Evolutionary conservation across 768 basidiomycete species (phyloP), one percentile per base, ranked within the genome.

Genomic region (Kwoniella newhampshirensis): DNA sequence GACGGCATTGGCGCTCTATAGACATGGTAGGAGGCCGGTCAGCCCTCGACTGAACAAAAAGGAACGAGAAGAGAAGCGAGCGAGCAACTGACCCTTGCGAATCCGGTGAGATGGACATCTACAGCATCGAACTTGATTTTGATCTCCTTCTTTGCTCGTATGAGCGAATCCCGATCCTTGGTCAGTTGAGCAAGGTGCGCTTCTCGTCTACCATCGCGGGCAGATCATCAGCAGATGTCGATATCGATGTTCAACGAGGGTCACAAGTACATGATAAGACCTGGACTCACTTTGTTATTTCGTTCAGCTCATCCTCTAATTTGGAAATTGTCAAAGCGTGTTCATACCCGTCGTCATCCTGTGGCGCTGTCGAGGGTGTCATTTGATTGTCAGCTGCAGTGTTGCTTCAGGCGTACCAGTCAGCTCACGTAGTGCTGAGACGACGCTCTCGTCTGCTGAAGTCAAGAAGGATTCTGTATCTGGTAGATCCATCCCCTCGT

Each of bases 131-230:
- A 70, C 27, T 62, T 67, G 40, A 54, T 44, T 53, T 70, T 73
- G 57, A 73, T 68, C 30, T 73, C 71, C 51, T 67, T 68, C 45
- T 70, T 70, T 0, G 67, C 40, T 46, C 57, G 56, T 37, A 68
- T 60, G 0, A 70, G 26, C 2, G 45, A 47, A 36, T 73, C 71
- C 13, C 68, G 50, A 21, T 73, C 66, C 56, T 65, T 68, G 0
- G 68, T 66, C 23, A 73, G 41, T 27, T 49, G 32, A 17, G 57
- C 64, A 2, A 73, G 28, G 13, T 56, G 49, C n/a, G 15, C 57
- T 42, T 73, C 71, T 5, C 63, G 68, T 39, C 71, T 73, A n/a
- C n/a, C n/a, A n/a, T n/a, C n/a, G n/a, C n/a, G 30, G n/a, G 13
- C 1, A 41, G 35, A 44, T 26, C 59, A 46, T 39, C 48, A 37